phyloP scores from a whole-genome alignment of 2,329 filamentous ascomycete species.

The Nakataea oryzae region DNA sequence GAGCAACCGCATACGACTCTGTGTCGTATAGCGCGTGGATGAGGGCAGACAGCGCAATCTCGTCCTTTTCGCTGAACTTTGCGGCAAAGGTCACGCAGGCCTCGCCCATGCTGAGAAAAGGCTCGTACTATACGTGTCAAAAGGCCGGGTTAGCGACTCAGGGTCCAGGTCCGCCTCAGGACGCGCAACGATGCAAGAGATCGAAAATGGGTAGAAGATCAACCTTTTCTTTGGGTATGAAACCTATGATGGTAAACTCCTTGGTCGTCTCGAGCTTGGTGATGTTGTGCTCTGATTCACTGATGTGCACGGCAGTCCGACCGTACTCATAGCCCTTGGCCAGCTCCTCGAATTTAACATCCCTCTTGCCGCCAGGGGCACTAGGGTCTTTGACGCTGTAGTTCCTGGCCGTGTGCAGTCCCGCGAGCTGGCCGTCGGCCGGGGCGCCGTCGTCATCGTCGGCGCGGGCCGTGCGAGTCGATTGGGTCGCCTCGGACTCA shows the following conservation, averaged over 20 bases:
- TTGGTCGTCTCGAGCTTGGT: slow-evolving; percentile 75
- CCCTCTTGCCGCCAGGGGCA: slow-evolving; percentile 66
- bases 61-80: slow-evolving; percentile 69
- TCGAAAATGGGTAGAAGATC: slow-evolving; percentile 9
- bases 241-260: slow-evolving; percentile 75
- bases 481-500: slow-evolving; percentile 36
- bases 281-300: slow-evolving; percentile 74
- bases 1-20: slow-evolving; percentile 75
- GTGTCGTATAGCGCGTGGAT: slow-evolving; percentile 80
- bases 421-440: slow-evolving; percentile 39
- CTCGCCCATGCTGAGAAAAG: slow-evolving; percentile 77
- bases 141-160: neutral
- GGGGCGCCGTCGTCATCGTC: neutral
- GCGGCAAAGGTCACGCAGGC: slow-evolving; percentile 68
- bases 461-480: slow-evolving; percentile 33
- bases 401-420: slow-evolving; percentile 65
- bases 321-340: slow-evolving; percentile 95
- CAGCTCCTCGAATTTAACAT: slow-evolving; percentile 72
- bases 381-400: slow-evolving; percentile 73
- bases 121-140: slow-evolving; percentile 55
- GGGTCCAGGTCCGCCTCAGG: neutral
- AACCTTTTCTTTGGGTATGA: slow-evolving; percentile 64
- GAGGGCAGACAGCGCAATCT: slow-evolving; percentile 77
- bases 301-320: slow-evolving; percentile 81
- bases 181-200: neutral